Base-by-base conservation (phyloP, 768 basidiomycete species). In the Nevesoporus exiguus region DNA sequence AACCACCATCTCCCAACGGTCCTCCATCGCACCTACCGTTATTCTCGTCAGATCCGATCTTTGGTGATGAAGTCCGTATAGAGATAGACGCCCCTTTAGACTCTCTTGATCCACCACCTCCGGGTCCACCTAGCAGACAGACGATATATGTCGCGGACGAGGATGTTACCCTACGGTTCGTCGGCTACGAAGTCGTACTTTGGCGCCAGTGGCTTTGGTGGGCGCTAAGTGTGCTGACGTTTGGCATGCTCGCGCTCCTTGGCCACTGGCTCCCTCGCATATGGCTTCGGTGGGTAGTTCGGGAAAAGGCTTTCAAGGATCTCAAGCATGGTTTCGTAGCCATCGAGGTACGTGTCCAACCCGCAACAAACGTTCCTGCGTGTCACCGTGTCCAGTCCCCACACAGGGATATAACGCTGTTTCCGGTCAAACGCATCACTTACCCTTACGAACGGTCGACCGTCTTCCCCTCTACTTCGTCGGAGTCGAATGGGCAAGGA, bases 241-340 rank as follows among this genome's bases (percentile, higher is more conserved):
- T 86, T 11, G 96, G 97, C 5, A 68, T 82, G 5, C 74, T 98
- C 21, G 86, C 80, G 11, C 77, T 99, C 17, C 70, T 95, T 9
- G 95, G 94, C 4, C 85, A 93, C 63, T 99, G 97, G 97, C 85
- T 97, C 59, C 97, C 97, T 52, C 81, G 79, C 6, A 59, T 94
- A 25, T 98, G 97, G 97, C 80, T 98, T 47, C 82, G 82, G 27
- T 95, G 88, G 81, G 88, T 90, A 21, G 83, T 92, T 2, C 78
- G 74, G 42, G 91, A 95, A 69, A 90, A 82, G 49, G 87, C 88
- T 21, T 99, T 98, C 63, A 82, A 83, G 45, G 74, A 90, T 52
- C 76, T 84, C 9, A 69, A 72, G 33, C 72, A 82, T 59, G 91
- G 90, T 5, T 87, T 93, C 61, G 79, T 97, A 37, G 89, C 95